Evolutionary conservation across 164 flowering plant genomes (phyloP), one percentile per base, ranked within the genome.

Genomic region (Aristolochia californica): DNA sequence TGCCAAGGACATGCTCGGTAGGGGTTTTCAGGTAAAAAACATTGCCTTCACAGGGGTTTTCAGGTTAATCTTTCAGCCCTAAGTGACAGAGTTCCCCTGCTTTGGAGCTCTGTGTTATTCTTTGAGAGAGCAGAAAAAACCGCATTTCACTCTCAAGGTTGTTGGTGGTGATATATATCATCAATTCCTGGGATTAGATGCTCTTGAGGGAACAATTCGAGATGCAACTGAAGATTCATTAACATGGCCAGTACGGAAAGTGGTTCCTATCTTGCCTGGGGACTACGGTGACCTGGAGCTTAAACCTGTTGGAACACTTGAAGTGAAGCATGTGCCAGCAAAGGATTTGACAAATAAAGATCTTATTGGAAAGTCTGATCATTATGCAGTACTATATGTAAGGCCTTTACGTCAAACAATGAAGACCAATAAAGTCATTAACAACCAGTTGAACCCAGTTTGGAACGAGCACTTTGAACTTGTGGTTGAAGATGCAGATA

Each of bases 401-500:
- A 88, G 99, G n/a, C 99, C 97, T 55, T 45, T 90, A 60, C 87
- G 73, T 53, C 84, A 83, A 68, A 80, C 78, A 72, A 93, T 73
- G 74, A 85, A 87, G 70, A 89, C 76, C 16, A 93, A 96, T 66
- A 87, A 75, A 77, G 74, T 74, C 22, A 93, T 93, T 97, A 86
- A 75, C 77, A 94, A 94, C 62, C 80, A 94, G 52, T 67, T 94
- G 72, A 88, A 90, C 71, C 99, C 99, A 48, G 67, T 94, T 38
- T 94, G 99, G 99, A 94, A 94, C 65, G 97, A 94, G 63, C 96
- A 94, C 77, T 94, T 79, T 58, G 96, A 90, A 59, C 90, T 90
- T 69, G 63, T 78, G 34, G 83, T 94, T 44, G 99, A 94, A 75
- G 99, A 94, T 77, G 75, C 64, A 38, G 72, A 93, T 50, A 90